Base-by-base conservation (phyloP, 2,329 filamentous ascomycete genomes). In the Chlorencoelia australis region DNA sequence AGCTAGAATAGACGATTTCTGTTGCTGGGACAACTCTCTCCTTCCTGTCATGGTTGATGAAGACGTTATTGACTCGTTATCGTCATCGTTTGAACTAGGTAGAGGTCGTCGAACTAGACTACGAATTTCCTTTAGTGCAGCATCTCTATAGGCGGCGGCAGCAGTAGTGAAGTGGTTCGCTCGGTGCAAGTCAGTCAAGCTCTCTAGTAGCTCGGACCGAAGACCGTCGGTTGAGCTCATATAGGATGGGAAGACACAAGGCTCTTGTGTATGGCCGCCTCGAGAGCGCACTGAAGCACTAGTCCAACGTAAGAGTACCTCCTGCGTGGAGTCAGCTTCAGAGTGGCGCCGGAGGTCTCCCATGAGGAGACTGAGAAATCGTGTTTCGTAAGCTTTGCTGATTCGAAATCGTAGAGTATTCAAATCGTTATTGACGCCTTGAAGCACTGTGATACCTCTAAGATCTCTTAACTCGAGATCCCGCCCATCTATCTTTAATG, bases 61-160 rank as follows among this genome's bases (percentile, higher is more conserved):
- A 2, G 88, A 87, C 60, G 89, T 78, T 64, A 89, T 80, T 0
- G 87, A 94, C 55, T 91, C 85, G 43, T 81, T 84, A 55, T 96
- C 91, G 48, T 96, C 89, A 41, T 98, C 91, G 49, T 77, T 89
- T 7, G 89, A 94, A 53, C 86, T 94, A 1, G 91, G 91, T 27
- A 98, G 67, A 17, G 88, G 82, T 40, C 77, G 75, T 36, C 87
- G 75, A 32, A 98, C 88, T 32, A 95, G 66, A 21, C 74, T 78
- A 50, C 89, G 82, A 57, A 96, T 80, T 59, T 98, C 91, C 33
- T 82, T 78, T 43, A 94, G 64, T 9, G 94, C 75, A 1, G 82
- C 72, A 26, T 93, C 87, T 45, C 89, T 75, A 59, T 91, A 95
- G 0, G 79, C 76, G 22, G 79, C 72, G 10, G 86, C 83, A n/a